Conservation (phyloP, 306 rosid genomes). For the Echinosophora koreensis region DNA sequence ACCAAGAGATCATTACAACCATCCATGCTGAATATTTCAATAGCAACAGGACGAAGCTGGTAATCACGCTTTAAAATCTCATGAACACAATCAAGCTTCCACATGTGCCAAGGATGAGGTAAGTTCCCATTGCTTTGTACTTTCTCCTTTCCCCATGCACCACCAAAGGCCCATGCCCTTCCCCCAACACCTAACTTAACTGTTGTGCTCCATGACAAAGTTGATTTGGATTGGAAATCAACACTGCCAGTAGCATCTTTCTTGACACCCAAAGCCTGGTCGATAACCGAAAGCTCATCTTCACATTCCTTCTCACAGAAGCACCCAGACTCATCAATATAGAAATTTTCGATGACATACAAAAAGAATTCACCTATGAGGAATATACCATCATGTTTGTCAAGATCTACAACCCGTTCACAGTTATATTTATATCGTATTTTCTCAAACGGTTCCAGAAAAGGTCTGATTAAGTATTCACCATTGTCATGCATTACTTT, state of each 20-base stretch:
- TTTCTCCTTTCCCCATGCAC: slow-evolving; percentile 99
- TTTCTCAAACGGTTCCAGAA: slow-evolving; percentile 87
- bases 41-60: slow-evolving; percentile 99
- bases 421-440: slow-evolving; percentile 91
- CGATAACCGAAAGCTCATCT: slow-evolving; percentile 93
- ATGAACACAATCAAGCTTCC: slow-evolving; percentile 98
- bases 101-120: slow-evolving; percentile 97
- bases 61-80: slow-evolving; percentile 99
- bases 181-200: slow-evolving; percentile 84
- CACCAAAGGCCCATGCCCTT: slow-evolving; percentile 99
- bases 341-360: slow-evolving; percentile 96
- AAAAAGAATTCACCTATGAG: slow-evolving; percentile 88
- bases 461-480: slow-evolving; percentile 94
- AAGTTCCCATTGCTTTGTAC: slow-evolving; percentile 79
- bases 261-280: slow-evolving; percentile 98
- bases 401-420: slow-evolving; percentile 96
- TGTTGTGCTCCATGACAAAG: slow-evolving; percentile 70
- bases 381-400: slow-evolving; percentile 99
- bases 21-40: slow-evolving; percentile 99
- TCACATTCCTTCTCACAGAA: slow-evolving; percentile 92
- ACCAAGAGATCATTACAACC: slow-evolving; percentile 98
- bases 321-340: slow-evolving; percentile 83
- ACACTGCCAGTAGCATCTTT: slow-evolving; percentile 69
- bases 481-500: slow-evolving; percentile 90
- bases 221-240: slow-evolving; percentile 92